Percentiles rank a stretch among this genome's conserved stretches.
Evolutionary conservation across 2,329 filamentous ascomycete genomes (phyloP).

Genomic region (Pseudocercospora musae): DNA sequence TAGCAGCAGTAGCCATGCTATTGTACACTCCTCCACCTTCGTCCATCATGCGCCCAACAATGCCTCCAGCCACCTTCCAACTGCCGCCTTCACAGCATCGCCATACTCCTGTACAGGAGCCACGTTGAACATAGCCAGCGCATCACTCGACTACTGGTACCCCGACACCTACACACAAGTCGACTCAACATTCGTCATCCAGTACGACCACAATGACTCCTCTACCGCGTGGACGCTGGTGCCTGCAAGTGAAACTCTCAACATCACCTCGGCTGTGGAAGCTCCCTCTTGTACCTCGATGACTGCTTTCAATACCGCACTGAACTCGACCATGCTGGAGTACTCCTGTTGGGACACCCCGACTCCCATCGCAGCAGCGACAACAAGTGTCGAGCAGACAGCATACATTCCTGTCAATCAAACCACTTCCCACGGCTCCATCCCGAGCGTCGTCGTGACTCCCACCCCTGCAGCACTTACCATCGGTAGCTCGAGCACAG

Average conservation of each 20-base stretch:
- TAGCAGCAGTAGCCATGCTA: neutral
- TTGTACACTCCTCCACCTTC: neutral
- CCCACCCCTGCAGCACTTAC: conserved; percentile 32
- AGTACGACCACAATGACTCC: conserved; percentile 28
- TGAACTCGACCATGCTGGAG: conserved; percentile 16
- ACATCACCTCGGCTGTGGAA: conserved; percentile 33
- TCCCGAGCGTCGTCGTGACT: conserved; percentile 31
- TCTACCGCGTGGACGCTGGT: conserved; percentile 33
- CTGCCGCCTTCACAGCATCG: neutral
- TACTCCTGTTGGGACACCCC: conserved; percentile 29
- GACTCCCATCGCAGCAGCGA: conserved; percentile 32
- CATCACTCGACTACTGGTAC: conserved; percentile 38
- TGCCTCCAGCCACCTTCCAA: neutral
- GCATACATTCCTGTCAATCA: conserved; percentile 28
- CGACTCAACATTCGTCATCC: conserved; percentile 33
- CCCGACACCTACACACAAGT: conserved; percentile 32
- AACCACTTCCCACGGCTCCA: conserved; percentile 27
- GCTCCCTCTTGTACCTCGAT: conserved; percentile 27
- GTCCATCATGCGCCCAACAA: neutral
- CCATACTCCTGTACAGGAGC: conserved; percentile 27
- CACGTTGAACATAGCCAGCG: conserved; percentile 36
- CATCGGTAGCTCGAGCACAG: conserved; percentile 22
- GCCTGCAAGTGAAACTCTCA: conserved; percentile 32
- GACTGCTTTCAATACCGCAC: conserved; percentile 21
- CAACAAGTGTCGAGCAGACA: conserved; percentile 31